Percentiles rank a stretch among this genome's conserved stretches.
These are phyloP conservation scores for Fusarium miscanthi DNA, from an alignment of 2,329 filamentous ascomycete genomes.

Conservation along the genomic window DNA sequence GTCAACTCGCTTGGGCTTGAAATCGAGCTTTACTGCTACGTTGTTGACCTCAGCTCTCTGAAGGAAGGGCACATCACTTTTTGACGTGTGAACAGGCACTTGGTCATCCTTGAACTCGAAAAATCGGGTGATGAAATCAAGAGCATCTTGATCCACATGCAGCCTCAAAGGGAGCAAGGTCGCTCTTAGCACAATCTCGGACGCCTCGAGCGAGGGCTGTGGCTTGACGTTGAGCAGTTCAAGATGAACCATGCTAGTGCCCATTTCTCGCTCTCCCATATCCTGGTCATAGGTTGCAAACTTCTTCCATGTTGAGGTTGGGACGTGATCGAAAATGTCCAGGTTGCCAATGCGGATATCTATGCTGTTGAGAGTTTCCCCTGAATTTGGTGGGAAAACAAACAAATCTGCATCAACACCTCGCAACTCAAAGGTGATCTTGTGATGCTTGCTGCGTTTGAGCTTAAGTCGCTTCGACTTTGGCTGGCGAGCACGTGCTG, in stretches of 20 bases:
- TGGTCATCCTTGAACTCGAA: slow-evolving; percentile 95
- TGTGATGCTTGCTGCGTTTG: slow-evolving; percentile 87
- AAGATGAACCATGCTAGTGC: slow-evolving; percentile 88
- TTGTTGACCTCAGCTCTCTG: slow-evolving; percentile 89
- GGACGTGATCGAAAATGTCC: slow-evolving; percentile 93
- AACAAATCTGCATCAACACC: slow-evolving; percentile 86
- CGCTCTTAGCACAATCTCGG: slow-evolving; percentile 86
- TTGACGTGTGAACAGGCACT: slow-evolving; percentile 63
- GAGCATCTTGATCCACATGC: slow-evolving; percentile 95
- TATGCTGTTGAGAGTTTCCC: slow-evolving; percentile 87
- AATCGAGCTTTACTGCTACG: slow-evolving; percentile 86
- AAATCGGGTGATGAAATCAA: slow-evolving; percentile 97
- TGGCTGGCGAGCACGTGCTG: slow-evolving; percentile 54
- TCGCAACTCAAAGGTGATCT: slow-evolving; percentile 93
- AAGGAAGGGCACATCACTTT: slow-evolving; percentile 83
- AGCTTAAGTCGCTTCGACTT: slow-evolving; percentile 76
- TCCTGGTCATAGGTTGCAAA: slow-evolving; percentile 95
- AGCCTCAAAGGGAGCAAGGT: slow-evolving; percentile 85
- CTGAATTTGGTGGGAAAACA: slow-evolving; percentile 78
- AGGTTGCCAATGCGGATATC: slow-evolving; percentile 85
- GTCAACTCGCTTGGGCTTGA: slow-evolving; percentile 98
- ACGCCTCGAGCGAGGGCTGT: slow-evolving; percentile 82
- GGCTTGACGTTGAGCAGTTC: slow-evolving; percentile 91
- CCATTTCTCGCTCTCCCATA: slow-evolving; percentile 85
- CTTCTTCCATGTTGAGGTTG: slow-evolving; percentile 97